Evolutionary conservation across 73 alveolate genomes (phyloP), one percentile per base, ranked within the genome.

Genomic region (Uronychia binucleata): DNA sequence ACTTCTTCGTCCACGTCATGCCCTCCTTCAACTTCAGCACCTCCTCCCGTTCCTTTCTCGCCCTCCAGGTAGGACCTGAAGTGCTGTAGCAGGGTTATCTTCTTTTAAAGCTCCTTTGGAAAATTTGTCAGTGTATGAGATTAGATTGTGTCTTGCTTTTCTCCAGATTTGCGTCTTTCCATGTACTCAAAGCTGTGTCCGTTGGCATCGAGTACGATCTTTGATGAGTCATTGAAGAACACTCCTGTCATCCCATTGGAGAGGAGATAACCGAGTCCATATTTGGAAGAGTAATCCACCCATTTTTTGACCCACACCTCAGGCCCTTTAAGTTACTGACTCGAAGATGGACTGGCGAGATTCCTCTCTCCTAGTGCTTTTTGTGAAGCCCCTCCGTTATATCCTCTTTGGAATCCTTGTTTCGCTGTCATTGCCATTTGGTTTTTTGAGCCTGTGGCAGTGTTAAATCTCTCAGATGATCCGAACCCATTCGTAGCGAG

Each of bases 241-340:
- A 96, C 99, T 27, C 99, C 98, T 35, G 90, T 90, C 31, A 90
- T 86, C 35, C 95, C 98, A 81, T 96, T 94, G 34, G 97, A 94
- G 30, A 96, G 88, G 82, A 86, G 77, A 84, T 96, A 96, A 74
- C 99, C 99, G 11, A 96, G 91, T 30, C 99, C 99, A 88, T 96
- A 96, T 92, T 94, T 96, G 32, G 96, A 88, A 28, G 98, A 88
- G 88, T 96, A 96, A 90, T 96, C 98, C 34, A 96, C 99, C 97
- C 97, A 93, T 81, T 93, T 93, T 80, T 87, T 91, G 19, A 93
- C 95, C 96, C 95, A 90, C 13, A 85, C 94, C 79, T 93, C 95
- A 25, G 67, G 67, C 19, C 67, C 67, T 46, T 46, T 46, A 46
- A 46, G 67, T 46, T 46, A 19, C 19, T 46, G 67, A 11, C n/a